Conservation (phyloP, 345 rosid genomes). For the Murraya paniculata region DNA sequence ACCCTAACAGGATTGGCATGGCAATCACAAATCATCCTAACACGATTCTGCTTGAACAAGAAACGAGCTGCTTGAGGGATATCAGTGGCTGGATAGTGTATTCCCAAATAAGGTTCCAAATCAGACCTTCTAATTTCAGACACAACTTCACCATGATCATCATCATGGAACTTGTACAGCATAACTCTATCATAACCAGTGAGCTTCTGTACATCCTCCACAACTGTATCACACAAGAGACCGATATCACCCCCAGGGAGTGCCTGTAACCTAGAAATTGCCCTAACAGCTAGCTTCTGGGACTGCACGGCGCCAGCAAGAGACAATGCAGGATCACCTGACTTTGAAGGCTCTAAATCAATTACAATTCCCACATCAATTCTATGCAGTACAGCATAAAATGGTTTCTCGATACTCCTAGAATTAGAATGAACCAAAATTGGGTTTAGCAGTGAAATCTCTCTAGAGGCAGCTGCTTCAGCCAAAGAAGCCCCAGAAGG, state of each 20-base stretch:
- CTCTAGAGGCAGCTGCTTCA: conserved; percentile 62
- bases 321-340: conserved; percentile 57
- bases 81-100: conserved; percentile 87
- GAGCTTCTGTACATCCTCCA: conserved; percentile 81
- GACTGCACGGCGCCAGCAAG: conserved; percentile 83
- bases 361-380: conserved; percentile 75
- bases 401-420: conserved; percentile 52
- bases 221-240: conserved; percentile 72
- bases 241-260: conserved; percentile 84
- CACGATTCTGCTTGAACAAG: conserved; percentile 81
- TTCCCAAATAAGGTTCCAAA: conserved; percentile 81
- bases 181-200: conserved; percentile 89
- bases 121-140: conserved; percentile 83
- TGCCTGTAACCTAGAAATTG: conserved; percentile 81
- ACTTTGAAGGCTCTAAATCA: conserved; percentile 79
- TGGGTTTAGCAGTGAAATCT: conserved; percentile 71
- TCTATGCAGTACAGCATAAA: conserved; percentile 78
- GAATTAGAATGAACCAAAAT: conserved; percentile 65
- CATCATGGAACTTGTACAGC: conserved; percentile 85
- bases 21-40: conserved; percentile 80
- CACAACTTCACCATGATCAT: conserved; percentile 83
- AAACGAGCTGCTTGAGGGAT: conserved; percentile 88
- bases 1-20: conserved; percentile 52
- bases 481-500: conserved; percentile 54
- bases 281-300: conserved; percentile 76